Conservation (phyloP, 306 rosid species). For the Prunus mume region DNA sequence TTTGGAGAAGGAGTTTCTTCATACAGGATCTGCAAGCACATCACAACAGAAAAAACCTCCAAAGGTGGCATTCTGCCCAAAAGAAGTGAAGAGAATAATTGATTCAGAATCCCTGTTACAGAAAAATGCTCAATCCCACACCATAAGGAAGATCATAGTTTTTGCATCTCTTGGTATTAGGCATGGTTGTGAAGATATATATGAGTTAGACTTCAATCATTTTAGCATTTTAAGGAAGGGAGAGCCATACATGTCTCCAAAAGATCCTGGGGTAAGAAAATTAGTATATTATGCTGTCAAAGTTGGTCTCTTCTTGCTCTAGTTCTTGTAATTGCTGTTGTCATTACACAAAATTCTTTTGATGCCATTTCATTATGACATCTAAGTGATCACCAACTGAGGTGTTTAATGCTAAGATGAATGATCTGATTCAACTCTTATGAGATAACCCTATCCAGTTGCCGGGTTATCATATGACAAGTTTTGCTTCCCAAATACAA, state of each 20-base stretch:
- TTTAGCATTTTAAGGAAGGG: slow-evolving; percentile 76
- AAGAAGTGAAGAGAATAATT: slow-evolving; percentile 72
- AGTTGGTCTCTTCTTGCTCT: not conserved
- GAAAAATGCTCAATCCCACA: slow-evolving; percentile 76
- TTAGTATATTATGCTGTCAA: not conserved
- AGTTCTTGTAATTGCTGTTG: not conserved
- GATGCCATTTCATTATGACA: not conserved
- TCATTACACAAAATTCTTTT: not conserved
- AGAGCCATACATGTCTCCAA: slow-evolving; percentile 58
- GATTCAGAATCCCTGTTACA: slow-evolving; percentile 49
- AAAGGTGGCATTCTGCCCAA: slow-evolving; percentile 79
- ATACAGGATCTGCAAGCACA: slow-evolving; percentile 29
- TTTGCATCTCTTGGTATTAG: slow-evolving; percentile 86
- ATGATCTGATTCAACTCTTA: not conserved
- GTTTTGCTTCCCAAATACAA: not conserved
- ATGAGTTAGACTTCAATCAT: slow-evolving; percentile 75
- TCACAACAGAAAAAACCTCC: slow-evolving; percentile 49
- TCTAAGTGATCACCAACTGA: not conserved
- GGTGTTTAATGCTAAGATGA: not conserved
- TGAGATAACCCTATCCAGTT: too few species aligned
- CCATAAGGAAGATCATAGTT: slow-evolving; percentile 76
- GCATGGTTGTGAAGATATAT: slow-evolving; percentile 84
- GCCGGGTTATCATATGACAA: not conserved
- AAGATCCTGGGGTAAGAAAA: slow-evolving; percentile 67
- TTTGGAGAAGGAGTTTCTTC: slow-evolving; percentile 13